Conservation (phyloP, 192 early-diverging fungal genomes). For the Coemansia sp. region DNA sequence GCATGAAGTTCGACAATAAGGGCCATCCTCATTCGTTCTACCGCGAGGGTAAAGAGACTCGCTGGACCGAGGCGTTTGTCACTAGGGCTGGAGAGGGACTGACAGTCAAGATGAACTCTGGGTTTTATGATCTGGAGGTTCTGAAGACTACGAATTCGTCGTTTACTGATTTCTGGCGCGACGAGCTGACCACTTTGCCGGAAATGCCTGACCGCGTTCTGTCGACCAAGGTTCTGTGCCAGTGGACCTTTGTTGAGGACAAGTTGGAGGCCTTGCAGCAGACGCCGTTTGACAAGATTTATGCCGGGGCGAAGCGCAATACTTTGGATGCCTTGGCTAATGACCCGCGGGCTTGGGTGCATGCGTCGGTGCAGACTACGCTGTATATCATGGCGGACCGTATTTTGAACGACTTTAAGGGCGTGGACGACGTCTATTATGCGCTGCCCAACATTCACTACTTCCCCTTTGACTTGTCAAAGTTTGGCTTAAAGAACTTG, state of each 20-base stretch:
- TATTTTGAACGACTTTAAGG: constrained; percentile 61
- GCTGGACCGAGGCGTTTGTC: constrained; percentile 62
- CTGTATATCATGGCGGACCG: constrained; percentile 75
- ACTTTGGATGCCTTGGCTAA: constrained; percentile 77
- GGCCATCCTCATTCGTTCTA: constrained; percentile 71
- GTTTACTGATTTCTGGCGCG: constrained; percentile 72
- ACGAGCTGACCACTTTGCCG: constrained; percentile 73
- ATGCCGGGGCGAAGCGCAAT: constrained; percentile 61
- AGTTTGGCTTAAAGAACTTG: constrained; percentile 73
- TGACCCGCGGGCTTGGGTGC: constrained; percentile 63
- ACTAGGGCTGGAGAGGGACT: constrained; percentile 22
- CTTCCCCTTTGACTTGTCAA: constrained; percentile 71
- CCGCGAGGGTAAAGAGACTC: constrained; percentile 70
- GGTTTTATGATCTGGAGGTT: constrained; percentile 71
- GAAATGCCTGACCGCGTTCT: constrained; percentile 78
- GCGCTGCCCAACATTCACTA: constrained; percentile 79
- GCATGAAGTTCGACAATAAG: constrained; percentile 63
- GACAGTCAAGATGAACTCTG: constrained; percentile 61
- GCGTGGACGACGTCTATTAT: constrained; percentile 64
- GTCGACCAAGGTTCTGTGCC: constrained; percentile 71
- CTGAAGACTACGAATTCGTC: constrained; percentile 84
- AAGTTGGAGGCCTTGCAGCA: constrained; percentile 20
- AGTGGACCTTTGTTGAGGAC: constrained; percentile 58
- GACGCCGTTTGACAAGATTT: constrained; percentile 61
- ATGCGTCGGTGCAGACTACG: constrained; percentile 79